A percentile compares a stretch with the other conserved stretches of the same genome.
Conservation (phyloP, 192 early-diverging fungal genomes). For the Backusella parvicylindrica region DNA sequence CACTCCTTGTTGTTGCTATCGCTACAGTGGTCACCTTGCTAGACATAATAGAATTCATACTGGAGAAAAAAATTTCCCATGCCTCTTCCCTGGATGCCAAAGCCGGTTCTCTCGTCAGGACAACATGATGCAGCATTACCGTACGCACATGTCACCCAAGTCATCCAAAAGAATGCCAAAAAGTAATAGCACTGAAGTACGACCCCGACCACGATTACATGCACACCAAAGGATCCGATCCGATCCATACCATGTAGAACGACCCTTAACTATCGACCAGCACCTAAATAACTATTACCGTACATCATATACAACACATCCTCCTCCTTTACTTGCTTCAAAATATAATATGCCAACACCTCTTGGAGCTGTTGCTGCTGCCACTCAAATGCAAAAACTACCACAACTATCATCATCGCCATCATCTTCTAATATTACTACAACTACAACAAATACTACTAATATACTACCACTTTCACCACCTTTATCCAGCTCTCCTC, state of each 20-base stretch:
- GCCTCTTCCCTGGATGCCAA: constrained; percentile 63
- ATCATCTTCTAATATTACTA: neutral
- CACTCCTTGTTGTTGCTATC: no score
- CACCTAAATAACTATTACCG: constrained; percentile 33
- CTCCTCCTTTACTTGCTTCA: neutral
- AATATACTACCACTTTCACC: neutral
- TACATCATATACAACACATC: neutral
- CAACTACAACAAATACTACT: no score
- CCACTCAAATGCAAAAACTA: neutral
- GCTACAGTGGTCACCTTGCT: constrained; percentile 72
- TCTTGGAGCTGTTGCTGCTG: neutral
- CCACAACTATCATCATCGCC: neutral
- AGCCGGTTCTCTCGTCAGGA: constrained; percentile 79
- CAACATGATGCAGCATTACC: constrained; percentile 88
- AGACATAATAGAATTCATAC: constrained; percentile 81
- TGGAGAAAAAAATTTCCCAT: constrained; percentile 75
- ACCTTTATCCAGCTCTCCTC: neutral
- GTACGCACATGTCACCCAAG: constrained; percentile 73
- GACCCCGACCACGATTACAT: constrained; percentile 29
- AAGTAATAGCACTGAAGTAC: constrained; percentile 4
- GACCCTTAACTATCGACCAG: constrained; percentile 36
- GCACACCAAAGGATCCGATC: constrained; percentile 34
- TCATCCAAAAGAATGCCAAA: constrained; percentile 48
- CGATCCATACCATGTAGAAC: constrained; percentile 23
- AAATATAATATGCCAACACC: constrained; percentile 5